phyloP scores from a whole-genome alignment of 257 asterid genomes.

The Salvia splendens region DNA sequence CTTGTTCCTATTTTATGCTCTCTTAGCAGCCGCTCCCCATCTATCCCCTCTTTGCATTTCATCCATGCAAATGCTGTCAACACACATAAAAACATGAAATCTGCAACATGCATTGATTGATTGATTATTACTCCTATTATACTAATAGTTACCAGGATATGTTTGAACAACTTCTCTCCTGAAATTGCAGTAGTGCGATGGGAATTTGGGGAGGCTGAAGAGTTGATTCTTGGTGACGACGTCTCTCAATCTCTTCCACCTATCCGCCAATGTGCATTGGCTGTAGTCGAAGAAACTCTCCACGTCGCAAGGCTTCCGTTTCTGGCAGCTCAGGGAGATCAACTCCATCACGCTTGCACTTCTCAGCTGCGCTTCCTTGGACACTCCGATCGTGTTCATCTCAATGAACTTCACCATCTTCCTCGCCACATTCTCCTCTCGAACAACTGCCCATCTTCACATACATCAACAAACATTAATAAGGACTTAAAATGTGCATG shows the following conservation, averaged over 20 bases:
- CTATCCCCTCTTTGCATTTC: slow-evolving; percentile 53
- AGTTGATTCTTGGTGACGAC: slow-evolving; percentile 33
- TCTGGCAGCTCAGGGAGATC: slow-evolving; percentile 58
- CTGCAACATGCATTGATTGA: no score
- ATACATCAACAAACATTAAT: neutral
- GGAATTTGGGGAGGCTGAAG: slow-evolving; percentile 52
- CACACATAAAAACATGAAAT: neutral
- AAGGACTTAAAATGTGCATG: no score
- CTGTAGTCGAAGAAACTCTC: slow-evolving; percentile 56
- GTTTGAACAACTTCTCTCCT: slow-evolving; percentile 40
- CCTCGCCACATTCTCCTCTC: slow-evolving; percentile 57
- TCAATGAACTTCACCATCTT: slow-evolving; percentile 76
- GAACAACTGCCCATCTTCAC: slow-evolving; percentile 82
- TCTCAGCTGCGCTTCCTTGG: slow-evolving; percentile 81
- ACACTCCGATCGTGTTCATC: slow-evolving; percentile 78
- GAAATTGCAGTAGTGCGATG: slow-evolving; percentile 56
- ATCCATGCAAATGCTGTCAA: slow-evolving; percentile 86
- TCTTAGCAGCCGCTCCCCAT: slow-evolving; percentile 53
- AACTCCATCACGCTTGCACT: slow-evolving; percentile 60
- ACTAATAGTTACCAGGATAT: slow-evolving; percentile 63
- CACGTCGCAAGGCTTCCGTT: slow-evolving; percentile 27
- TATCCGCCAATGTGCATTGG: slow-evolving; percentile 45
- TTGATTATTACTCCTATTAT: no score
- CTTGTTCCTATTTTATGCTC: slow-evolving; percentile 58
- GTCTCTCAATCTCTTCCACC: slow-evolving; percentile 61